A percentile compares a stretch with the other conserved stretches of the same genome.
phyloP scores from a whole-genome alignment of 2,329 filamentous ascomycete species.

The Alternaria atra region DNA sequence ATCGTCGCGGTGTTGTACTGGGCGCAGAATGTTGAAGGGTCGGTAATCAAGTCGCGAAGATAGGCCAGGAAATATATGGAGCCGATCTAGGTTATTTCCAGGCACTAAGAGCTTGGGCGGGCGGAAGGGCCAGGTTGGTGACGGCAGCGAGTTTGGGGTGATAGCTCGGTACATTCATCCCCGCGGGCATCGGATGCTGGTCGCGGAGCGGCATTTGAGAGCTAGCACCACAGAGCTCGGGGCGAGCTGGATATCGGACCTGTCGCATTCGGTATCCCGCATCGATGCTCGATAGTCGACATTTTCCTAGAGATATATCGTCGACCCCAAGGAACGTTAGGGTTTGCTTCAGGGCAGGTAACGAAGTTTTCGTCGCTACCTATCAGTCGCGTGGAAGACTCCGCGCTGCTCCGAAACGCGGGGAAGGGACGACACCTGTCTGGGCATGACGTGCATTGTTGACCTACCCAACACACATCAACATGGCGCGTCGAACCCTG shows the following conservation, averaged over 20 bases:
- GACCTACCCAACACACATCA: slow-evolving; percentile 12
- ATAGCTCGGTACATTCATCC: slow-evolving; percentile 44
- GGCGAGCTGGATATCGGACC: slow-evolving; percentile 1
- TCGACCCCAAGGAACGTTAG: neutral
- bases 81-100: slow-evolving; percentile 28
- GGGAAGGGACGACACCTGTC: slow-evolving; percentile 10
- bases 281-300: neutral
- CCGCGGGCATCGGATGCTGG: slow-evolving; percentile 32
- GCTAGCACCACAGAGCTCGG: neutral
- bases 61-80: slow-evolving; percentile 17
- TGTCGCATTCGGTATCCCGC: slow-evolving; percentile 6
- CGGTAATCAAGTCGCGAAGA: slow-evolving; percentile 11
- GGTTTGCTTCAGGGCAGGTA: neutral
- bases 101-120: slow-evolving; percentile 26
- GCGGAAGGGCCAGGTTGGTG: slow-evolving; percentile 43
- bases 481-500: slow-evolving; percentile 18
- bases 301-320: neutral
- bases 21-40: slow-evolving; percentile 1
- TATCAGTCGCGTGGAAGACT: slow-evolving; percentile 3
- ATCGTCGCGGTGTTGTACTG: slow-evolving; percentile 42
- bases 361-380: neutral
- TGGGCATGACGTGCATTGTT: slow-evolving; percentile 18
- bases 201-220: slow-evolving; percentile 8
- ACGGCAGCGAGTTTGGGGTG: slow-evolving; percentile 34
- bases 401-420: slow-evolving; percentile 13